Evolutionary conservation across 352 stramenopile genomes (phyloP).

Genomic region (Globisporangium takayamanum): DNA sequence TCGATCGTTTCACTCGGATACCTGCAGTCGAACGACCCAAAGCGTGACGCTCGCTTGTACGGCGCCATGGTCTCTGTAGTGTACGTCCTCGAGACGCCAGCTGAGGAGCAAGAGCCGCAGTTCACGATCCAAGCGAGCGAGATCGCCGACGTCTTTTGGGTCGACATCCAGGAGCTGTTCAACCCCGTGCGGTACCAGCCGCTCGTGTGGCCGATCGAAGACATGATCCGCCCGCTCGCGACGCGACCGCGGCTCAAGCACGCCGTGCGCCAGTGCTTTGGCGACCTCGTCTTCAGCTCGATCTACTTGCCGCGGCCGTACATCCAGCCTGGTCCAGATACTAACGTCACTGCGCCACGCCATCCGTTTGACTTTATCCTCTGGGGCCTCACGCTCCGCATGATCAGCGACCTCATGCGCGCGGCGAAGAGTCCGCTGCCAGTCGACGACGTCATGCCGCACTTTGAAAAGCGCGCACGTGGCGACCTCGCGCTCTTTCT

Average conservation of each 20-base stretch:
- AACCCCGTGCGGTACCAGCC: slow-evolving; percentile 46
- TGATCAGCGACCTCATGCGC: slow-evolving; percentile 47
- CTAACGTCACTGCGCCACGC: slow-evolving; percentile 30
- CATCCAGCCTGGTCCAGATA: slow-evolving; percentile 25
- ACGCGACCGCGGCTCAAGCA: slow-evolving; percentile 26
- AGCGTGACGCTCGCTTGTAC: too few species aligned
- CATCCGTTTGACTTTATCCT: slow-evolving; percentile 68
- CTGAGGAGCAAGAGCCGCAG: slow-evolving; percentile 38
- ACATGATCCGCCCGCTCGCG: slow-evolving; percentile 39
- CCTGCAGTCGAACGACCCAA: too few species aligned
- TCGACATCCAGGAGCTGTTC: slow-evolving; percentile 74
- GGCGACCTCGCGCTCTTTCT: slow-evolving; percentile 47
- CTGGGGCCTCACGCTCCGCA: slow-evolving; percentile 78
- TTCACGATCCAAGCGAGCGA: slow-evolving; percentile 54
- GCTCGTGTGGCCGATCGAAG: slow-evolving; percentile 51
- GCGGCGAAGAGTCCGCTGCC: slow-evolving; percentile 34
- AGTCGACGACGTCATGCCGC: slow-evolving; percentile 41
- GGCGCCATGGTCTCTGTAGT: slow-evolving; percentile 22
- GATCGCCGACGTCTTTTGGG: slow-evolving; percentile 78
- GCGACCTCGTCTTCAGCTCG: slow-evolving; percentile 54
- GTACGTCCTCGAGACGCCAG: slow-evolving; percentile 58
- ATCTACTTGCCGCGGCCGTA: slow-evolving; percentile 69
- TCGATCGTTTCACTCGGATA: neutral
- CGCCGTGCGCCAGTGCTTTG: slow-evolving; percentile 31
- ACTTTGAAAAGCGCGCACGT: slow-evolving; percentile 47